Base-by-base conservation (phyloP, 495 filamentous ascomycete species). In the Glutinoglossum americanum region DNA sequence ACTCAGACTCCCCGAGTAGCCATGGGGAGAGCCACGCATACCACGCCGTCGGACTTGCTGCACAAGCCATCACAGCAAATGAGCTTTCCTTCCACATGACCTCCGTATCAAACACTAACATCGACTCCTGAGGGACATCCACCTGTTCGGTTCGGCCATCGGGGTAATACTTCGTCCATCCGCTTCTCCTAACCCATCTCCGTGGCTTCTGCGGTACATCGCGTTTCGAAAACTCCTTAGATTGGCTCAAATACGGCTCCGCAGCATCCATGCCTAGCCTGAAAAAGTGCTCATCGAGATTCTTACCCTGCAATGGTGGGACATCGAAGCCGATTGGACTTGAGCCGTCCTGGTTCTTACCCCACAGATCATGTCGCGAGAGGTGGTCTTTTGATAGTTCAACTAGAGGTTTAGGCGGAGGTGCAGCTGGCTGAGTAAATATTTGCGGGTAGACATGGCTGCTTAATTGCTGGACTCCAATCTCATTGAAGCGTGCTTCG, bases 21-120 rank as follows among this genome's bases (percentile, higher is more conserved):
- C 92, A 99, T 0, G 92, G 92, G 23, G 89, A 96, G 55, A 99
- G 68, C 92, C 92, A 99, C 1, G 84, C 85, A 71, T 97, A 99
- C 92, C 92, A 99, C 25, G 85, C 80, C 15, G 80, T 86, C 11
- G 85, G 80, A 60, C 85, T 85, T 53, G 80, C 84, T 10, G 92
- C 92, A 61, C 88, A 96, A 37, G 92, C 92, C 92, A 99, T 97
- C 44, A 93, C 85, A 6, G 92, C 89, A 69, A 84, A 97, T 0
- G 83, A 79, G 63, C 82, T 86, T 64, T 89, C 79, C 63, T 93
- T 94, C 73, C 82, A 99, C 81, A 99, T 83, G 51, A 96, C 89
- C 69, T 99, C 92, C 13, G 88, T 92, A 68, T 99, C 92, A 65
- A 99, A 99, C 30, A 82, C 85, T 44, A 99, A 69, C 77, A 87